These are phyloP conservation scores for Lanmaoa pseudosensibilis DNA, from an alignment of 768 basidiomycete species.

Conservation along the genomic window DNA sequence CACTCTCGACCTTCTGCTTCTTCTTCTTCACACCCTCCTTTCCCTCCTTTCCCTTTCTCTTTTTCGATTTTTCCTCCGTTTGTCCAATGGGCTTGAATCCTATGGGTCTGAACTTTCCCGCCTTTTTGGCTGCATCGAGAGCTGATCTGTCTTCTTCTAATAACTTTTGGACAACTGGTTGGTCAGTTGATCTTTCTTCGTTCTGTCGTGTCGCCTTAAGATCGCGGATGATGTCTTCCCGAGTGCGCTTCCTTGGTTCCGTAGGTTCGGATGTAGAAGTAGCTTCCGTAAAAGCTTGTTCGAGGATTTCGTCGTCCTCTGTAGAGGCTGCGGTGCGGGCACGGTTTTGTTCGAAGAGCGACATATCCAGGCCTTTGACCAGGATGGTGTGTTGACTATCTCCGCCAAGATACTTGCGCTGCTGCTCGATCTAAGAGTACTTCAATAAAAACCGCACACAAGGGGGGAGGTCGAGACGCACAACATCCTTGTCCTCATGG, in stretches of 20 bases:
- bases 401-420: constrained; percentile 78
- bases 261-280: constrained; percentile 27
- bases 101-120: constrained; percentile 50
- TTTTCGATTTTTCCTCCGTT: constrained; percentile 41
- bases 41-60: constrained; percentile 46
- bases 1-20: constrained; percentile 50
- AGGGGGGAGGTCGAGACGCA: constrained; percentile 33
- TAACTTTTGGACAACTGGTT: constrained; percentile 13
- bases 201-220: constrained; percentile 64
- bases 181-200: constrained; percentile 11
- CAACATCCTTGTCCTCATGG: constrained; percentile 59
- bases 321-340: constrained; percentile 56
- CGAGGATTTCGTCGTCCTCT: constrained; percentile 80
- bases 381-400: constrained; percentile 84
- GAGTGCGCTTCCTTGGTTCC: constrained; percentile 64
- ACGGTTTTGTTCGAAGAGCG: constrained; percentile 82
- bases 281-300: constrained; percentile 64
- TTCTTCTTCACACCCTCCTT: constrained; percentile 56
- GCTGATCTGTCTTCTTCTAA: constrained; percentile 22
- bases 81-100: constrained; percentile 66
- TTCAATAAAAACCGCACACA: not conserved
- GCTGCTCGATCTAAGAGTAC: constrained; percentile 60
- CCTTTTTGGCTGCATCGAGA: constrained; percentile 39
- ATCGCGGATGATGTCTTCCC: constrained; percentile 73
- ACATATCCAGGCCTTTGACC: constrained; percentile 87